Percentiles rank a stretch among this genome's conserved stretches.
Evolutionary conservation across 164 flowering plant genomes (phyloP).

Genomic region (Macadamia tetraphylla): DNA sequence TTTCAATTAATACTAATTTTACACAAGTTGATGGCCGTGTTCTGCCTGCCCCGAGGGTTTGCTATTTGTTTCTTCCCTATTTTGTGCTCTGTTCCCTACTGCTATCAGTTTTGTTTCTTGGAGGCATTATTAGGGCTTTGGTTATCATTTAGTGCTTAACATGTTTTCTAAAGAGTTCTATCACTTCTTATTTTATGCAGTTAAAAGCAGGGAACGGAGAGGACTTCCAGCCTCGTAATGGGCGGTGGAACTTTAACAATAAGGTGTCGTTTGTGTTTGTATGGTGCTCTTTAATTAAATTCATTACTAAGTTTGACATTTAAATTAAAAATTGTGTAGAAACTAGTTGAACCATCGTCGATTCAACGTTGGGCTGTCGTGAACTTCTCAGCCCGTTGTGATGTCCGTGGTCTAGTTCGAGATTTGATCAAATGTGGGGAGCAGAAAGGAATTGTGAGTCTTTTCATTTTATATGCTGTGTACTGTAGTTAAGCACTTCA

Average conservation of each 20-base stretch:
- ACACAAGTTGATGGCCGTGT: conserved; percentile 83
- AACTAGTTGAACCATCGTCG: conserved; percentile 49
- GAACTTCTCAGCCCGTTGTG: conserved; percentile 85
- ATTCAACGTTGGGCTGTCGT: conserved; percentile 77
- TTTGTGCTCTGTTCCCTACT: neutral
- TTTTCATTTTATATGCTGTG: neutral
- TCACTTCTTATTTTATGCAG: conserved; percentile 26
- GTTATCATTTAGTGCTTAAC: too few relatives aligned
- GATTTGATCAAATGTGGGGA: conserved; percentile 49
- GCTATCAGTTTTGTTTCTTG: too few relatives aligned
- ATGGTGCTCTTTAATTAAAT: neutral
- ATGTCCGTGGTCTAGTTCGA: conserved; percentile 32
- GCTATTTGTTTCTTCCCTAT: neutral
- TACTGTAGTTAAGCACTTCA: neutral
- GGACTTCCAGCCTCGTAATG: conserved; percentile 62
- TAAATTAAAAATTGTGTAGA: conserved; percentile 28
- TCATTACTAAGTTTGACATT: neutral
- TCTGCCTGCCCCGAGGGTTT: conserved; percentile 72
- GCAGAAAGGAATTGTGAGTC: conserved; percentile 76
- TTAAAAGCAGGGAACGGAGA: conserved; percentile 74
- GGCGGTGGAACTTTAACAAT: conserved; percentile 83
- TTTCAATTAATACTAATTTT: conserved; percentile 48
- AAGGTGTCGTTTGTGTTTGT: conserved; percentile 42
- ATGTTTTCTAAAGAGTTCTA: neutral
- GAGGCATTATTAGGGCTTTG: too few relatives aligned